A percentile compares a stretch with the other conserved stretches of the same genome.
These are phyloP conservation scores for Acacia concinna DNA, from an alignment of 331 rosid species.

Conservation along the genomic window DNA sequence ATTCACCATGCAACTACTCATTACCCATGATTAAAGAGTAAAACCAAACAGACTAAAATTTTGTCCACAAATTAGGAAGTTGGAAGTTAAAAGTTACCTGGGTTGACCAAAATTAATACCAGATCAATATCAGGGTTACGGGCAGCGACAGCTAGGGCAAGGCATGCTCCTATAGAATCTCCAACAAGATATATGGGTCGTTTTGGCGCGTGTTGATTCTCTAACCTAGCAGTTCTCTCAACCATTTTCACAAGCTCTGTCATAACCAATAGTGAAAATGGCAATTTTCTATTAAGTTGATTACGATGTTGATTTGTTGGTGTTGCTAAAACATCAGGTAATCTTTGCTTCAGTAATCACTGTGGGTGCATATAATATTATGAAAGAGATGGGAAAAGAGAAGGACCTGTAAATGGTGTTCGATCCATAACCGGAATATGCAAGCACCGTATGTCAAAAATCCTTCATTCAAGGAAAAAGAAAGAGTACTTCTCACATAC, in stretches of 20 bases:
- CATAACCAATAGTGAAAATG: conserved; percentile 25
- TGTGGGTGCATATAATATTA: conserved; percentile 6
- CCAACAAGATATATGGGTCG: conserved; percentile 88
- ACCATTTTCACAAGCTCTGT: conserved; percentile 80
- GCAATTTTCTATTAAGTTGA: background rate
- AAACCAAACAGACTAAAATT: conserved; percentile 8
- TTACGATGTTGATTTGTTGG: background rate
- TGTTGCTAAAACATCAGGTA: conserved; percentile 4
- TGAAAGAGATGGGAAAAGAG: conserved; percentile 15
- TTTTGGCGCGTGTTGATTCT: conserved; percentile 54
- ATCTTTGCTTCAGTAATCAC: conserved; percentile 5
- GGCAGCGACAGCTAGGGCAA: conserved; percentile 83
- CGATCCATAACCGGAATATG: conserved; percentile 86
- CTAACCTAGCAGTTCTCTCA: conserved; percentile 55
- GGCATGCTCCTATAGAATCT: conserved; percentile 87
- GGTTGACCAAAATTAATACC: conserved; percentile 78
- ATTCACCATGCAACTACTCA: background rate
- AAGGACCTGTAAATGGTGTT: conserved; percentile 69
- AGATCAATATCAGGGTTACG: conserved; percentile 75
- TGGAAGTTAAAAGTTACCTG: conserved; percentile 50
- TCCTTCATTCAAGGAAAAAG: conserved; percentile 50
- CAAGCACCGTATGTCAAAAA: conserved; percentile 83
- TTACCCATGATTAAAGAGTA: background rate
- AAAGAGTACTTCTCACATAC: background rate
- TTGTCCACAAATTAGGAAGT: background rate